Percentiles rank a stretch among this genome's conserved stretches.
Conservation (phyloP, 371 early-diverging fungal species). For the Mucor mucedo region DNA sequence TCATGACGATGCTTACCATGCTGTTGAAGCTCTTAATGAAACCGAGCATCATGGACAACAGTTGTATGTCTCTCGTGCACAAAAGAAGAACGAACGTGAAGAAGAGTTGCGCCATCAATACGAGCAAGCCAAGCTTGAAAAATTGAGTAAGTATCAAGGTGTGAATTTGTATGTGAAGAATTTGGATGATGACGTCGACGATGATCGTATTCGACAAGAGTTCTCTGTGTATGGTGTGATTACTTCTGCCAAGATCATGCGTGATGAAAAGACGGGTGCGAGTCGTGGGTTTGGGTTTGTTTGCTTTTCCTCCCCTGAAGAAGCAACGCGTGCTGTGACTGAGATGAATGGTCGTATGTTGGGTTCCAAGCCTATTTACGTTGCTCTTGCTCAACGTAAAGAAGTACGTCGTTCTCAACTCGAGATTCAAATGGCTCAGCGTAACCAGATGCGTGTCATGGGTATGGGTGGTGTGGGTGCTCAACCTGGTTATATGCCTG, state of each 20-base stretch:
- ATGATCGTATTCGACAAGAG: conserved; percentile 84
- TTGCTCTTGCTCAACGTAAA: conserved; percentile 91
- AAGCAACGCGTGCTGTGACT: conserved; percentile 77
- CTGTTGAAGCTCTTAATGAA: conserved; percentile 87
- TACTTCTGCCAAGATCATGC: conserved; percentile 91
- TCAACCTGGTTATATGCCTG: conserved; percentile 38
- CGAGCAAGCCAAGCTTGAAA: conserved; percentile 82
- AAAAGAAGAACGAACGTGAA: conserved; percentile 93
- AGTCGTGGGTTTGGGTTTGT: conserved; percentile 79
- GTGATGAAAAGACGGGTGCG: conserved; percentile 72
- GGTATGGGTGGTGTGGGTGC: conserved; percentile 32
- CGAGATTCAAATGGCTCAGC: conserved; percentile 83
- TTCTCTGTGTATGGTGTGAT: conserved; percentile 88
- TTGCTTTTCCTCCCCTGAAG: conserved; percentile 78
- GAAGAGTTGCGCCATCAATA: conserved; percentile 87
- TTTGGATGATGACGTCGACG: conserved; percentile 86
- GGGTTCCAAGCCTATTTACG: conserved; percentile 88
- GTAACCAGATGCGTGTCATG: conserved; percentile 62
- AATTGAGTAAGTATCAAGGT: conserved; percentile 89
- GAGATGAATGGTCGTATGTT: conserved; percentile 85
- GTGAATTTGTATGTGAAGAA: conserved; percentile 94
- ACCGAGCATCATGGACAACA: conserved; percentile 77
- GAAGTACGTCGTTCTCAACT: conserved; percentile 83
- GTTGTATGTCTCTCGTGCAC: conserved; percentile 91
- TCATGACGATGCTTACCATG: conserved; percentile 81